Evolutionary conservation across 306 rosid genomes (phyloP).

Genomic region (Glycine soja): DNA sequence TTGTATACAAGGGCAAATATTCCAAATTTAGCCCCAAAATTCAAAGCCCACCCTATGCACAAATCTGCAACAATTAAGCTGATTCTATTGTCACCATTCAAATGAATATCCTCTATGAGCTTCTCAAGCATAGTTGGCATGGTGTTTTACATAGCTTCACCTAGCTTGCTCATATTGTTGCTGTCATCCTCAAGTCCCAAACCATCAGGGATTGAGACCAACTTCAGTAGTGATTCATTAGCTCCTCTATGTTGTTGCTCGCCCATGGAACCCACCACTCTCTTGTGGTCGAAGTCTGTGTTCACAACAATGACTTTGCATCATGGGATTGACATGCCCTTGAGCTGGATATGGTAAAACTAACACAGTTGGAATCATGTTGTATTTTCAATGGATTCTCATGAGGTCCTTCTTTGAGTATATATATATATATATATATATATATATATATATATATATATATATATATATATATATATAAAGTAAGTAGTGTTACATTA

Average conservation of each 20-base stretch:
- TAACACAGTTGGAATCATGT: constrained; percentile 23
- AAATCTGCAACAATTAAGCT: constrained; percentile 30
- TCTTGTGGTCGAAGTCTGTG: too few species aligned
- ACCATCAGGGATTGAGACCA: constrained; percentile 54
- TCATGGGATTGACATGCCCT: constrained; percentile 40
- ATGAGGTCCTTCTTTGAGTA: background rate
- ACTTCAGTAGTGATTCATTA: background rate
- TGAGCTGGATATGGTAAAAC: constrained; percentile 47
- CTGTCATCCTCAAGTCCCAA: constrained; percentile 50
- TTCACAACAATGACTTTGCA: too few species aligned
- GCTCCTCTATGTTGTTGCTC: too few species aligned
- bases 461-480: too few species aligned
- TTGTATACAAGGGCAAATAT: background rate
- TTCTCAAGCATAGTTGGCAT: constrained; percentile 55
- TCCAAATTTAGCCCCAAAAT: constrained; percentile 35
- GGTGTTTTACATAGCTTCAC: constrained; percentile 1
- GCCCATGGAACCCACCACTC: too few species aligned
- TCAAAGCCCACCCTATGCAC: constrained; percentile 15
- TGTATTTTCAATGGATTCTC: background rate
- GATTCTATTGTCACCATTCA: background rate
- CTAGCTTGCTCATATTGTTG: constrained; percentile 17
- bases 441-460: too few species aligned
- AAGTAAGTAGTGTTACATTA: too few species aligned
- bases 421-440: too few species aligned
- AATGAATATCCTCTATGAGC: constrained; percentile 44